Evolutionary conservation across 495 filamentous ascomycete species (phyloP), one percentile per base, ranked within the genome.

Genomic region (Extremus antarcticus): DNA sequence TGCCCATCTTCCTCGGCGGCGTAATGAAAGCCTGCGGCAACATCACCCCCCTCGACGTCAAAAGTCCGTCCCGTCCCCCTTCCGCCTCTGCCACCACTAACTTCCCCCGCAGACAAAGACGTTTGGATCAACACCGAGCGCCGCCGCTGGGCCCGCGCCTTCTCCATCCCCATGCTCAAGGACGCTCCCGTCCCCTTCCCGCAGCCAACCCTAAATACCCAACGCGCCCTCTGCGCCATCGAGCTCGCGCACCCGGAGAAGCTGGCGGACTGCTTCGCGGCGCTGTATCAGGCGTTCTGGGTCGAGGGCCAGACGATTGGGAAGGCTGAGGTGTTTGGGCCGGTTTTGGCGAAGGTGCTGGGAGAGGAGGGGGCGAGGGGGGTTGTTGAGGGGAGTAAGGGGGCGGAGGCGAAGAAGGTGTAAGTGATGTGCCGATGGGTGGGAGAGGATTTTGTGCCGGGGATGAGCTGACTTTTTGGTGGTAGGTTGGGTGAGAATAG

Each of bases 1-100:
- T 85, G 2, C 85, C 85, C 23, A 78, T 88, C 39, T 79, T 87
- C 56, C 73, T 88, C 0, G 82, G 83, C 1, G 85, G 83, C 0
- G 60, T 89, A 51, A 83, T 89, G 76, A 76, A 83, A 54, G 70
- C 75, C 15, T 83, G 78, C 63, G 75, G 73, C 23, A 87, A 85
- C 59, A 79, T 65, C 4, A 63, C 83, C 1, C 85, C 85, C 0
- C 70, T 88, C 32, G 66, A 74, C 17, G 80, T 88, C 68, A 86
- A 84, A 65, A 87, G 83, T 85, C 66, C 46, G 3, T 24, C 21
- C 19, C 19, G 7, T 9, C 51, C 52, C 20, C 25, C 53, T 45
- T 22, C 17, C 4, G 13, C 15, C 15, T 10, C 43, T 8, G 24
- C 23, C 3, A 20, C 19, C 43, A 48, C 38, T 54, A 49, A 23